A percentile compares a stretch with the other conserved stretches of the same genome.
phyloP scores from a whole-genome alignment of 192 early-diverging fungal species.

The Entophlyctis helioformis region DNA sequence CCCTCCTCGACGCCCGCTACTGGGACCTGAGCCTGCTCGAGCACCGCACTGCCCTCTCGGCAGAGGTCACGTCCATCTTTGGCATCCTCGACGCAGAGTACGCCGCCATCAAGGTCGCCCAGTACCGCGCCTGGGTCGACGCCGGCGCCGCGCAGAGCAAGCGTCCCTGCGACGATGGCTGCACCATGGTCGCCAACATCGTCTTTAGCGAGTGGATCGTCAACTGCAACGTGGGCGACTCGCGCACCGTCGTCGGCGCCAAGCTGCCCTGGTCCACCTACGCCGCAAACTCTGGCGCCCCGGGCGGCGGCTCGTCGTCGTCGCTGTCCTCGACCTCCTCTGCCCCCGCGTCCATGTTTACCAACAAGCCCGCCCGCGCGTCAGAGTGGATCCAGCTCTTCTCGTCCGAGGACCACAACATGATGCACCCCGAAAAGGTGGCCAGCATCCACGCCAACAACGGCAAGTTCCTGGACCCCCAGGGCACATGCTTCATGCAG shows the following conservation, averaged over 20 bases:
- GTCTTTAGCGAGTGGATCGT: constrained; percentile 30
- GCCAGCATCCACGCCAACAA: constrained; percentile 30
- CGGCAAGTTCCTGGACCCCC: constrained; percentile 40
- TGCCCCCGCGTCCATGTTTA: neutral
- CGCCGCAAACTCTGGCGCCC: neutral
- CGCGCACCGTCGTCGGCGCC: constrained; percentile 20
- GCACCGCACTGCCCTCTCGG: constrained; percentile 18
- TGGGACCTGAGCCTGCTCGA: constrained; percentile 28
- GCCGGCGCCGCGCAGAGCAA: neutral
- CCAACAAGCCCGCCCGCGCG: constrained; percentile 1
- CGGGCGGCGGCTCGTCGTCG: neutral
- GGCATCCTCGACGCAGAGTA: constrained; percentile 37
- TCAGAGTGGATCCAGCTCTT: constrained; percentile 30
- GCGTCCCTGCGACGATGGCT: constrained; percentile 39
- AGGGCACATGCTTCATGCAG: constrained; percentile 18
- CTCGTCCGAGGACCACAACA: constrained; percentile 41
- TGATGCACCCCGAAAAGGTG: constrained; percentile 44
- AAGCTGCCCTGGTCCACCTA: neutral
- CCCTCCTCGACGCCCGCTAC: constrained; percentile 12
- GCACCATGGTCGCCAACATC: constrained; percentile 41
- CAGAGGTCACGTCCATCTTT: constrained; percentile 19
- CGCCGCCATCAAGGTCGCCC: constrained; percentile 25
- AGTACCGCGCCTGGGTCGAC: constrained; percentile 39
- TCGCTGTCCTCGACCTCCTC: neutral
- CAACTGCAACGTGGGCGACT: constrained; percentile 50